phyloP scores from a whole-genome alignment of 2,329 filamentous ascomycete species.

The Pseudogymnoascus sp. region DNA sequence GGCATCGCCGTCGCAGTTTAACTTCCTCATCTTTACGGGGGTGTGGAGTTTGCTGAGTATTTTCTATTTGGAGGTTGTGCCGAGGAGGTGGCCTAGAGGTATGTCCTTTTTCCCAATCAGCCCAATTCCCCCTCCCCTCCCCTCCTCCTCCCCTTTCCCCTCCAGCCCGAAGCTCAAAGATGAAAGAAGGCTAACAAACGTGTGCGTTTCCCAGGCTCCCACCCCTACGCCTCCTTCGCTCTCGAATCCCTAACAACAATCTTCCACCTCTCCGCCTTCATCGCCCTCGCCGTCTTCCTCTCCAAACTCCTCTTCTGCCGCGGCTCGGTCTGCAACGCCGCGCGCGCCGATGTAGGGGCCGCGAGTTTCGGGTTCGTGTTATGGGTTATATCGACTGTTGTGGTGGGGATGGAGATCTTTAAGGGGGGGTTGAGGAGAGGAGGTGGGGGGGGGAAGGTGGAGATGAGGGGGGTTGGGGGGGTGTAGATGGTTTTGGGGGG shows the following conservation, averaged over 20 bases:
- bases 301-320: conserved; percentile 46
- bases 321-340: conserved; percentile 47
- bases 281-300: conserved; percentile 49
- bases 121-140: background rate
- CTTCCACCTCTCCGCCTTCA: conserved; percentile 52
- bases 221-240: conserved; percentile 40
- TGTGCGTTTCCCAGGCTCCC: conserved; percentile 26
- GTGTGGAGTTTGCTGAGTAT: conserved; percentile 47
- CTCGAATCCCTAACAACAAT: conserved; percentile 44
- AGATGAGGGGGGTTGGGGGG: conserved; percentile 30
- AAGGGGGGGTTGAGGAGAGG: conserved; percentile 31
- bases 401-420: conserved; percentile 41
- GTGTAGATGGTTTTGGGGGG: conserved; percentile 21
- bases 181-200: too few species aligned
- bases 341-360: conserved; percentile 45
- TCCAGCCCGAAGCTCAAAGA: too few species aligned
- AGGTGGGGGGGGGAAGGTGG: conserved; percentile 19
- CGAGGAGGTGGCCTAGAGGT: conserved; percentile 37
- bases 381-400: conserved; percentile 42
- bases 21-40: conserved; percentile 48
- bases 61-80: conserved; percentile 42
- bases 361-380: conserved; percentile 43
- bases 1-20: conserved; percentile 46
- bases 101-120: conserved; percentile 15
- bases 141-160: too few species aligned